phyloP scores from a whole-genome alignment of 768 basidiomycete genomes.

The Boletus sp. region DNA sequence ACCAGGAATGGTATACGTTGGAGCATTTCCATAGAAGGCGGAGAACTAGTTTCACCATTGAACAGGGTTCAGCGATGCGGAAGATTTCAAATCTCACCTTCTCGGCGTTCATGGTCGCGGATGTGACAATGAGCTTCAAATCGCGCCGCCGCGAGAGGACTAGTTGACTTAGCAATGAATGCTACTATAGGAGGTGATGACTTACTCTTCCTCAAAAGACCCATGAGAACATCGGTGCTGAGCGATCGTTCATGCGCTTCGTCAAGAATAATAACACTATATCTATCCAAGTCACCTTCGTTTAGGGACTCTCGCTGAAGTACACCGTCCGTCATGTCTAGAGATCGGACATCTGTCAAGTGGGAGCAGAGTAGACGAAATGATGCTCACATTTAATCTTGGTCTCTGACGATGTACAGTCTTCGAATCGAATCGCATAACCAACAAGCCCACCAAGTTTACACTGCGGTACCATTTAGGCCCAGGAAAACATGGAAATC shows the following conservation, averaged over 20 bases:
- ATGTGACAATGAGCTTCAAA: conserved; percentile 94
- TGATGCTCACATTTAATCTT: conserved; percentile 86
- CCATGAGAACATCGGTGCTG: conserved; percentile 98
- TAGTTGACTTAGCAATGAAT: conserved; percentile 26
- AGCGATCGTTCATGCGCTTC: conserved; percentile 98
- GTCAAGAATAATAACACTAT: conserved; percentile 97
- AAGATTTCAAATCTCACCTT: conserved; percentile 54
- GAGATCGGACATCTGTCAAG: not conserved
- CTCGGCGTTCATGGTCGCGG: conserved; percentile 99
- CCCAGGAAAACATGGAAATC: not conserved
- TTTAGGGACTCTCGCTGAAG: conserved; percentile 96
- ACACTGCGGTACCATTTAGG: conserved; percentile 46
- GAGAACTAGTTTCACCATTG: conserved; percentile 70
- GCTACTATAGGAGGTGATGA: not conserved
- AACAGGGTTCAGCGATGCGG: not conserved
- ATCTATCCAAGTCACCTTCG: conserved; percentile 96
- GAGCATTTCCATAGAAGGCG: conserved; percentile 90
- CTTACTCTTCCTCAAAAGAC: conserved; percentile 87
- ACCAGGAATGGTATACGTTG: conserved; percentile 88
- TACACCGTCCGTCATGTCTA: conserved; percentile 99
- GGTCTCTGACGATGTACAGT: conserved; percentile 90
- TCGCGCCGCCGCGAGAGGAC: conserved; percentile 88
- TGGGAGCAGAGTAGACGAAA: not conserved
- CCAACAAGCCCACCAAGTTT: conserved; percentile 90
- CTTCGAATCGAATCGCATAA: conserved; percentile 98